phyloP scores from a whole-genome alignment of 345 rosid species.

The Syzygium grande region DNA sequence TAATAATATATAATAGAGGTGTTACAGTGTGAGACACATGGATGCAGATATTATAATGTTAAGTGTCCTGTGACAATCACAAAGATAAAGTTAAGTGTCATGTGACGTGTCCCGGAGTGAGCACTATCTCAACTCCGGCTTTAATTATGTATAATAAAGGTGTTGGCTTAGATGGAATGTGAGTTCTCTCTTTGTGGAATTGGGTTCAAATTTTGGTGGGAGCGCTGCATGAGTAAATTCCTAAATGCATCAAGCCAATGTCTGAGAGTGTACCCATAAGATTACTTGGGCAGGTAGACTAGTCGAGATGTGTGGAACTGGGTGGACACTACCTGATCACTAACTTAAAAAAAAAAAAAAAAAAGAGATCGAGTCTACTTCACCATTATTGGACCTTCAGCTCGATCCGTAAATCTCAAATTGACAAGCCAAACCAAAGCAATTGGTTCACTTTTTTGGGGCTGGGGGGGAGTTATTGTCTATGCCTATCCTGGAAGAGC shows the following conservation, averaged over 20 bases:
- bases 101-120: background rate
- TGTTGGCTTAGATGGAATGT: background rate
- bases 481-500: no score
- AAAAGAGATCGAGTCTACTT: background rate
- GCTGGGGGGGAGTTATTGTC: no score
- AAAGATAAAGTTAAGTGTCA: background rate
- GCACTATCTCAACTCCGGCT: background rate
- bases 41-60: background rate
- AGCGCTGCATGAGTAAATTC: background rate
- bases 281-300: background rate
- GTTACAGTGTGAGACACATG: background rate
- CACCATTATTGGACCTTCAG: background rate
- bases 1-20: background rate
- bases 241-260: background rate
- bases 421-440: background rate
- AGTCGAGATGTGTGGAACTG: background rate
- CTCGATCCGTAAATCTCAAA: background rate
- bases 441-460: background rate
- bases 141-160: background rate
- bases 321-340: background rate
- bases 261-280: background rate
- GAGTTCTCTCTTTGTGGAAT: background rate
- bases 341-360: no score
- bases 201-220: background rate
- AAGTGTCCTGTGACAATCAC: background rate